phyloP scores from a whole-genome alignment of 2,329 filamentous ascomycete species.

The Hymenoscyphus occultus region DNA sequence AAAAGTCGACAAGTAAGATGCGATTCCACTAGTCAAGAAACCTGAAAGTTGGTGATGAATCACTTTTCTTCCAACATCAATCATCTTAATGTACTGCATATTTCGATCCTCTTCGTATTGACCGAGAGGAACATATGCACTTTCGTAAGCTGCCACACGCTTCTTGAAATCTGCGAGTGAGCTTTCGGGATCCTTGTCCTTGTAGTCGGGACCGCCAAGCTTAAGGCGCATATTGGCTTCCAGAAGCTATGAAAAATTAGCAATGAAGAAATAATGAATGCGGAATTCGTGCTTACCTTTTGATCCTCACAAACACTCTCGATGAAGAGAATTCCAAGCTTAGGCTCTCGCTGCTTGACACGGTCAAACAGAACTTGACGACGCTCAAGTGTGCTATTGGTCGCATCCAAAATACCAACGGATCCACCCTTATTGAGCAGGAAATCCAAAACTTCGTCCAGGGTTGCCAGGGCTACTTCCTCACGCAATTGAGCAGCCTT shows the following conservation, averaged over 20 bases:
- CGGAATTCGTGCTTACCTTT: conserved; percentile 43
- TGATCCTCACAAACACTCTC: conserved; percentile 90
- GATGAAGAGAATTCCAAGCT: conserved; percentile 88
- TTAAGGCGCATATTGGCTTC: conserved; percentile 98
- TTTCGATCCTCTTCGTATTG: conserved; percentile 86
- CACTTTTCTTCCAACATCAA: conserved; percentile 93
- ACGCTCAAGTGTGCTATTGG: conserved; percentile 88
- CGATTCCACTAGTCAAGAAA: conserved; percentile 87
- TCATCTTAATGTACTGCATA: conserved; percentile 93
- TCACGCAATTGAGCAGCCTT: conserved; percentile 80
- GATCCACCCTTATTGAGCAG: conserved; percentile 78
- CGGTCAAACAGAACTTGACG: conserved; percentile 79
- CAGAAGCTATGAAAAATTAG: conserved; percentile 52
- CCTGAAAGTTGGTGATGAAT: conserved; percentile 87
- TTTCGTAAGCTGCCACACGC: conserved; percentile 89
- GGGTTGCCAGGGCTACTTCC: conserved; percentile 85
- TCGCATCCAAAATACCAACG: conserved; percentile 94
- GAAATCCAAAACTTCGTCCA: conserved; percentile 90
- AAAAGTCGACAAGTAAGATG: conserved; percentile 94
- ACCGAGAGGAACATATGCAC: conserved; percentile 86
- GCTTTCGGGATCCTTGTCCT: conserved; percentile 81
- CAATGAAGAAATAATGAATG: background rate
- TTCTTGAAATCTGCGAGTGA: conserved; percentile 89
- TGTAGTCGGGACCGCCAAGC: conserved; percentile 93
- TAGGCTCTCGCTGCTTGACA: conserved; percentile 78